phyloP scores from a whole-genome alignment of 2,329 filamentous ascomycete species.

The Seiridium cupressi region DNA sequence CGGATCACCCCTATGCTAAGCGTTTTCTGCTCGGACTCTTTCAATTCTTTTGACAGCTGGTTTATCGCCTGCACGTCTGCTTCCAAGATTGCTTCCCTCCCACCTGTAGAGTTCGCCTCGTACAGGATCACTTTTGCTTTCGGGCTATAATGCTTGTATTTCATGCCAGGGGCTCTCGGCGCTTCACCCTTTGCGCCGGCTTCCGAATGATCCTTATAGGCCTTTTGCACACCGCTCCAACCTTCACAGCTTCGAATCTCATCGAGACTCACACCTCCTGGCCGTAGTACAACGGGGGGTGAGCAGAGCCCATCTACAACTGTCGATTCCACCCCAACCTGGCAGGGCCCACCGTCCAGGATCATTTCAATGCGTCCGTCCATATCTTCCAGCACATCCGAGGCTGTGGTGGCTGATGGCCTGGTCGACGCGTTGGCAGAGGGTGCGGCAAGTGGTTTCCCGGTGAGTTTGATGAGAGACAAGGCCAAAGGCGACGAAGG shows the following conservation, averaged over 20 bases:
- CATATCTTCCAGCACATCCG: slow-evolving; percentile 85
- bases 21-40: slow-evolving; percentile 9
- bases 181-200: slow-evolving; percentile 50
- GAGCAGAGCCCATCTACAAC: slow-evolving; percentile 86
- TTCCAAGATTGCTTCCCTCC: slow-evolving; percentile 32
- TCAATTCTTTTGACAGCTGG: slow-evolving; percentile 12
- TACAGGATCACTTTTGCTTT: slow-evolving; percentile 83
- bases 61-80: slow-evolving; percentile 29
- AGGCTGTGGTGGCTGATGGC: slow-evolving; percentile 86
- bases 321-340: slow-evolving; percentile 92
- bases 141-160: slow-evolving; percentile 97
- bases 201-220: slow-evolving; percentile 75
- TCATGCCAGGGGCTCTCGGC: slow-evolving; percentile 94
- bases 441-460: slow-evolving; percentile 80
- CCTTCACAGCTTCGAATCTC: slow-evolving; percentile 71
- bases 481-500: slow-evolving; percentile 82
- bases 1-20: slow-evolving; percentile 51
- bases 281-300: slow-evolving; percentile 79
- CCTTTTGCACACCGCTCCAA: slow-evolving; percentile 77
- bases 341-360: slow-evolving; percentile 82
- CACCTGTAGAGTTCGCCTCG: slow-evolving; percentile 49
- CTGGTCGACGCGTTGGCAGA: slow-evolving; percentile 94
- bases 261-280: slow-evolving; percentile 83
- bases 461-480: slow-evolving; percentile 77
- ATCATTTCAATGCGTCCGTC: slow-evolving; percentile 80